phyloP scores from a whole-genome alignment of 192 early-diverging fungal species.

The Spizellomyces punctatus region DNA sequence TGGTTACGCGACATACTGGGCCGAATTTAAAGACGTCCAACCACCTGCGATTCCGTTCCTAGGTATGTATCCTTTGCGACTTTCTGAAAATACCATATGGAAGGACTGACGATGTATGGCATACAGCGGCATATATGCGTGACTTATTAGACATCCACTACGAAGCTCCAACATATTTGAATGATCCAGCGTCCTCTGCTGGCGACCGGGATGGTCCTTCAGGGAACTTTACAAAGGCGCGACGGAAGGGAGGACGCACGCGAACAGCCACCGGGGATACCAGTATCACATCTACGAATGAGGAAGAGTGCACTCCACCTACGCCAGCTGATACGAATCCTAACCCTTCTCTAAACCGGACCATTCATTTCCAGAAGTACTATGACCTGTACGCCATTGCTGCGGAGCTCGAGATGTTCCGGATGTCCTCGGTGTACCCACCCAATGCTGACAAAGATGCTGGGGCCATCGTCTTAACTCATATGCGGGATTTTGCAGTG shows the following conservation, averaged over 20 bases:
- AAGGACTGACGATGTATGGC: not conserved
- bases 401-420: conserved; percentile 55
- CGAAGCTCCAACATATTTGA: conserved; percentile 40
- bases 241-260: conserved; percentile 12
- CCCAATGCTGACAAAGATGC: conserved; percentile 24
- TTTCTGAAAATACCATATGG: not conserved
- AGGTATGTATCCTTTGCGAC: conserved; percentile 33
- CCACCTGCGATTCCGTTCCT: conserved; percentile 56
- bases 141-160: conserved; percentile 53
- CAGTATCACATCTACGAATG: not conserved
- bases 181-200: conserved; percentile 4
- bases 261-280: not conserved
- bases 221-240: conserved; percentile 1
- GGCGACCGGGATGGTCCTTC: not conserved
- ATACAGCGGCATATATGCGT: conserved; percentile 53
- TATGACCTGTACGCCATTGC: conserved; percentile 53
- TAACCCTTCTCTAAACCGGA: not conserved
- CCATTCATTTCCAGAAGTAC: conserved; percentile 54
- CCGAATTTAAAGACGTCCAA: conserved; percentile 38
- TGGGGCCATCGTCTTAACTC: conserved; percentile 40
- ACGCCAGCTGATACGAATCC: not conserved
- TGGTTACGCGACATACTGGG: conserved; percentile 51
- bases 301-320: conserved; percentile 3
- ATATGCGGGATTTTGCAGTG: conserved; percentile 40
- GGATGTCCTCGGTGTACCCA: conserved; percentile 20